Base-by-base conservation (phyloP, 2,329 filamentous ascomycete genomes). In the Aaosphaeria pasadenensis region DNA sequence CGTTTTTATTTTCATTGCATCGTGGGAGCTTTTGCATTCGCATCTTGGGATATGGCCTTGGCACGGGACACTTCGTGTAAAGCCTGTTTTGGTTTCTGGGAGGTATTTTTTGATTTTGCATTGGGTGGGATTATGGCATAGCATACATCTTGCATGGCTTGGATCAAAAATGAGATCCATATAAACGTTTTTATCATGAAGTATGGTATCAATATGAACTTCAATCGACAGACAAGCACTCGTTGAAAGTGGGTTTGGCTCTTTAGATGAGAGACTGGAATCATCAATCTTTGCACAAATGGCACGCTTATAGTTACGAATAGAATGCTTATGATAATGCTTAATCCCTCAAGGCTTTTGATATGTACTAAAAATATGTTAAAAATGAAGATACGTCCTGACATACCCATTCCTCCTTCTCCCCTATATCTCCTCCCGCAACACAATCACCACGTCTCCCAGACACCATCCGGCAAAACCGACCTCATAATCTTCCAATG, bases 401-500 rank as follows among this genome's bases (percentile, higher is more conserved):
- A 35, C 32, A 35, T 35, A 7, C 7, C 32, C n/a, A 35, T n/a
- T 7, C 32, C n/a, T 9, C 33, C 33, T 9, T 4, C 33, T 4
- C 33, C 33, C 33, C 7, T n/a, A 9, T 4, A 36, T 9, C 33
- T n/a, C 7, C 33, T 9, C 33, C 33, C 33, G 9, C 7, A 9
- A 9, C 33, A 36, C 33, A 9, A 36, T 36, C 33, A 96, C 89
- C 90, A 97, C 61, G 83, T 81, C 74, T 95, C 87, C 94, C 94
- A 99, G 29, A 97, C 82, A 9, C 74, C 74, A 48, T 77, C 77
- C 1, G 91, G 91, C 53, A 97, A 58, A 3, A 96, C 91, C 1
- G 75, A 82, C 63, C 94, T 83, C 91, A 99, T 99, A 42, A 99
- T 86, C 39, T 74, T 76, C 94, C 94, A 99, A 73, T 99, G 94